Evolutionary conservation across 495 filamentous ascomycete genomes (phyloP), one percentile per base, ranked within the genome.

Genomic region (Aspergillus biplanus): DNA sequence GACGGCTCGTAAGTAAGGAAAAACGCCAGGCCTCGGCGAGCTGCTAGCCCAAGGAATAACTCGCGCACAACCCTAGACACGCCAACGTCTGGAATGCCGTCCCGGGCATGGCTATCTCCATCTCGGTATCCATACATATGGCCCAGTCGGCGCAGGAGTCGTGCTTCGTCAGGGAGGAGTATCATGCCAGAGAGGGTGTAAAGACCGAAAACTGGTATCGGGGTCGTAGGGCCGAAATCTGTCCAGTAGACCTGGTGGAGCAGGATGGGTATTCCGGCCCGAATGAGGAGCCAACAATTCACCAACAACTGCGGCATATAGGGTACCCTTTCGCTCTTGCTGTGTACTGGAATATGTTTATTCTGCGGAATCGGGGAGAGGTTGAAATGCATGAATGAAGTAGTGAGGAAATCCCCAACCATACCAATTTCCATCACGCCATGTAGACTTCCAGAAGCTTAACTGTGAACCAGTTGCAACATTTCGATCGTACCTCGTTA

Each of bases 71-170:
- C 71, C 53, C 74, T 75, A 13, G 53, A 59, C 16, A 76, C 74
- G 33, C 72, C 74, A 8, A 74, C 52, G 34, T 76, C 74, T 33
- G 75, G 74, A 4, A 78, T 71, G 18, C 75, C 75, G 21, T 78
- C 75, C 31, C 75, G 75, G 13, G 64, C 68, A 52, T 78, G 75
- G 42, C 75, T 71, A 15, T 78, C 75, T 18, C 75, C 75, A 44
- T 78, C 75, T 11, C 76, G 59, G 62, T 75, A 78, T 37, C 75
- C 75, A 52, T 73, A 46, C 5, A 59, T 53, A 27, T 73, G 69
- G 2, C 69, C 73, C 8, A 75, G 39, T 21, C 66, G 67, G 21
- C 69, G 69, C 13, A 73, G 61, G 21, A 65, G 44, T 15, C 65
- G 69, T 12, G 67, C 21, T 56, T 73, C 65, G 50, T 61, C 5